These are phyloP conservation scores for Bothriochloa decipiens DNA, from an alignment of 176 grass and related monocot genomes.

Conservation along the genomic window DNA sequence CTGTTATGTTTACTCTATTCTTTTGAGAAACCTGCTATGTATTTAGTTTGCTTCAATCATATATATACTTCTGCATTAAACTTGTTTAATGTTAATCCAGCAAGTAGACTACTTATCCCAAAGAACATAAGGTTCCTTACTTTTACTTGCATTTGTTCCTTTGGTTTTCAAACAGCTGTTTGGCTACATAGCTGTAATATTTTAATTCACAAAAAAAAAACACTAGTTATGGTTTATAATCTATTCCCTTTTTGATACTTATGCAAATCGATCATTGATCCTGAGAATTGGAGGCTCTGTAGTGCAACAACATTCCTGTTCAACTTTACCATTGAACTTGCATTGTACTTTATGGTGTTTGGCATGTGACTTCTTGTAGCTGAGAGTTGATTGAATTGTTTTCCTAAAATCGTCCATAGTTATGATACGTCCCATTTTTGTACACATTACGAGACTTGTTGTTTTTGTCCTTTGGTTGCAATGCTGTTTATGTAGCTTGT, in stretches of 20 bases:
- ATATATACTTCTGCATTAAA: slow-evolving; percentile 1
- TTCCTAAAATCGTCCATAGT: not conserved
- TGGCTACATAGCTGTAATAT: not conserved
- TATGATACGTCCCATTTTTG: not conserved
- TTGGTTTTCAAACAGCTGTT: not conserved
- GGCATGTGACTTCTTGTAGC: slow-evolving; percentile 1
- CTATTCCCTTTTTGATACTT: not conserved
- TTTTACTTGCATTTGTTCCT: not conserved
- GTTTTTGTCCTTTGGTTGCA: not conserved
- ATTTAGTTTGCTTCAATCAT: not conserved
- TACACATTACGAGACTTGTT: not conserved
- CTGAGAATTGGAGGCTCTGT: not conserved
- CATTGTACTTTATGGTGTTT: not conserved
- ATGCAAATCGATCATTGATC: not conserved
- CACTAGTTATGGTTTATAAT: not conserved
- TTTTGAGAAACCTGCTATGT: slow-evolving; percentile 1
- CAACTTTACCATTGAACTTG: not conserved
- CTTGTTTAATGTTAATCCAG: not conserved
- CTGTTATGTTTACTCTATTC: not conserved
- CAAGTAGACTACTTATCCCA: not conserved
- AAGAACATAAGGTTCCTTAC: not conserved
- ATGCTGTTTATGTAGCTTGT: not conserved
- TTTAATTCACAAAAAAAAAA: not conserved
- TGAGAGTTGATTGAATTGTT: not conserved
- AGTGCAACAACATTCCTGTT: not conserved